phyloP scores from a whole-genome alignment of 129 eudicot genomes.

The Oenanthe sinensis region DNA sequence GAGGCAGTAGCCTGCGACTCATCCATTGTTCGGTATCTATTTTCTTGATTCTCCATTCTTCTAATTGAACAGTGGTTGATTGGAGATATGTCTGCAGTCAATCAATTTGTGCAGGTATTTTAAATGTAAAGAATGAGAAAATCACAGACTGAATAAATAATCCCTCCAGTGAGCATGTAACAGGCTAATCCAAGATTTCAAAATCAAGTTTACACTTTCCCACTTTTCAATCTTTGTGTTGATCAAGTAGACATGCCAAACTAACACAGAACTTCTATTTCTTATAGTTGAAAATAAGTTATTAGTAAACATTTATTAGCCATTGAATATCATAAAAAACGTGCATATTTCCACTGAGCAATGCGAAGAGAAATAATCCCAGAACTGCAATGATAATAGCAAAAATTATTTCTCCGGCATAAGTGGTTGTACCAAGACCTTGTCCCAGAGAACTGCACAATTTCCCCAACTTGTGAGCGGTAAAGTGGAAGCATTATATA shows the following conservation, averaged over 20 bases:
- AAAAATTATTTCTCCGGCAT: constrained; percentile 62
- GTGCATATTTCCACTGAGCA: constrained; percentile 95
- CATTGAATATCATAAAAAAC: too few species aligned
- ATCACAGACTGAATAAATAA: too few species aligned
- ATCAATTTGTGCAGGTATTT: background rate
- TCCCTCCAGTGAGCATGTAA: too few species aligned
- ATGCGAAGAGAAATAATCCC: constrained; percentile 74
- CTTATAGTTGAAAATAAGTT: too few species aligned
- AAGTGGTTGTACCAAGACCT: constrained; percentile 54
- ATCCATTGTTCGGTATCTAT: constrained; percentile 95
- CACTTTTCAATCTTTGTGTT: too few species aligned
- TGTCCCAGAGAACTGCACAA: constrained; percentile 72
- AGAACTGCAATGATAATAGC: constrained; percentile 65
- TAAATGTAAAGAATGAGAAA: background rate
- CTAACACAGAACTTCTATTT: too few species aligned
- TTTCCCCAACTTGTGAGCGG: too few species aligned
- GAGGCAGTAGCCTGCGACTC: constrained; percentile 88
- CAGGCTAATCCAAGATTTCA: background rate
- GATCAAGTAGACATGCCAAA: background rate
- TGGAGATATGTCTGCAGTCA: constrained; percentile 70
- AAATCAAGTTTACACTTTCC: background rate
- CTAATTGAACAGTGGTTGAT: constrained; percentile 79
- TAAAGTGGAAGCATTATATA: background rate
- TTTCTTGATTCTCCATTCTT: constrained; percentile 92
- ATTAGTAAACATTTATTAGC: too few species aligned